Base-by-base conservation (phyloP, 2,329 filamentous ascomycete genomes). In the Mycosphaerella sp. region DNA sequence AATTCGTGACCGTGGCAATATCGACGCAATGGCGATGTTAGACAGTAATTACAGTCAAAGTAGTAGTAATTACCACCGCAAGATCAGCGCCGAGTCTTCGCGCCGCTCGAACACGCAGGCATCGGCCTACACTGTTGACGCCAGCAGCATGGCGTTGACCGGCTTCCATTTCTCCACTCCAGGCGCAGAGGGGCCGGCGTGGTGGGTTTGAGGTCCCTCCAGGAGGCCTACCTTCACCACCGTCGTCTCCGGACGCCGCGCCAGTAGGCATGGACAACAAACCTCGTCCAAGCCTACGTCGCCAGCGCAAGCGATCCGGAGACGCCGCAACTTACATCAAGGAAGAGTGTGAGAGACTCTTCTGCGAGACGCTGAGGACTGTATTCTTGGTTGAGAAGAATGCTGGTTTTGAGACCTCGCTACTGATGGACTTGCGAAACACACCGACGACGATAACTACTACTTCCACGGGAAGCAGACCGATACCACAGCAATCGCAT, bases 301-400 rank as follows among this genome's bases (percentile, higher is more conserved):
- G 48, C 31, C 62, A 59, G 51, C 64, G 66, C 59, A 60, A 58
- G 66, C 64, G 66, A 67, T 76, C 73, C 86, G 87, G 87, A 87
- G 90, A 90, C 89, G 90, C 90, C 85, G 84, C 89, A 87, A 84
- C 88, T 77, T 85, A 85, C 79, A 95, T 95, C 81, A 90, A 87
- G 88, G 90, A 87, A 90, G 90, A 95, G 89, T 95, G 91, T 95
- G 91, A 95, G 90, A 96, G 91, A 81, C 92, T 95, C 86, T 95
- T 95, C 83, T 95, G 91, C 78, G 89, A 92, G 86, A 86, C 85
- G 81, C 88, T 95, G 84, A 87, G 83, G 78, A 78, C 85, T 78
- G 86, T 88, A 79, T 95, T 96, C 84, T 87, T 86, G 81, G 91
- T 89, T 95, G 90, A 95, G 89, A 84, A 86, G 87, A 84, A 84